phyloP scores from a whole-genome alignment of 306 rosid species.

The Fragaria iinumae region DNA sequence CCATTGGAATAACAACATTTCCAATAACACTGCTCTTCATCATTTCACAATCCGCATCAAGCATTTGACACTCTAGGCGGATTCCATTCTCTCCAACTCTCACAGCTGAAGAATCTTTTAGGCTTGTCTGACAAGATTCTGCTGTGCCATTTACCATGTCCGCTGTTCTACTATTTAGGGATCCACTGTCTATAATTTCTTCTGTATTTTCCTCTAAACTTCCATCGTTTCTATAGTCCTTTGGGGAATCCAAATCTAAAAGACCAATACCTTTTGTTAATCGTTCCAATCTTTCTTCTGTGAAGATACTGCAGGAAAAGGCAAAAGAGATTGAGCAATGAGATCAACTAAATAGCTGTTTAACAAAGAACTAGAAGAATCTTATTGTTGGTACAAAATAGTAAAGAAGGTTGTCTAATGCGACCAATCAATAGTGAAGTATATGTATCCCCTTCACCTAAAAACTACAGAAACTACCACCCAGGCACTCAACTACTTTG shows the following conservation, averaged over 20 bases:
- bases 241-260: conserved; percentile 55
- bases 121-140: conserved; percentile 32
- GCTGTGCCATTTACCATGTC: conserved; percentile 38
- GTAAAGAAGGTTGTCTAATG: conserved; percentile 6
- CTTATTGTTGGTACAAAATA: not conserved
- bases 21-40: conserved; percentile 26
- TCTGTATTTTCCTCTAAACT: conserved; percentile 44
- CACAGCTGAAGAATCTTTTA: conserved; percentile 34
- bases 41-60: conserved; percentile 38
- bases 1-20: conserved; percentile 36
- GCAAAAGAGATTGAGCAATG: conserved; percentile 24
- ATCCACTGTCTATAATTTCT: conserved; percentile 38
- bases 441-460: not conserved
- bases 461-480: not conserved
- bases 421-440: not conserved
- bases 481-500: not conserved
- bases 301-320: conserved; percentile 79
- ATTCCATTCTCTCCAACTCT: conserved; percentile 30
- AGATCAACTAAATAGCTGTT: conserved; percentile 5
- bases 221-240: conserved; percentile 34
- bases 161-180: conserved; percentile 41
- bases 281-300: conserved; percentile 90
- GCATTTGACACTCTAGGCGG: conserved; percentile 39
- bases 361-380: not conserved
- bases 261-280: conserved; percentile 62